A percentile compares a stretch with the other conserved stretches of the same genome.
These are phyloP conservation scores for Mortierella sp. DNA, from an alignment of 371 early-diverging fungal species.

Conservation along the genomic window DNA sequence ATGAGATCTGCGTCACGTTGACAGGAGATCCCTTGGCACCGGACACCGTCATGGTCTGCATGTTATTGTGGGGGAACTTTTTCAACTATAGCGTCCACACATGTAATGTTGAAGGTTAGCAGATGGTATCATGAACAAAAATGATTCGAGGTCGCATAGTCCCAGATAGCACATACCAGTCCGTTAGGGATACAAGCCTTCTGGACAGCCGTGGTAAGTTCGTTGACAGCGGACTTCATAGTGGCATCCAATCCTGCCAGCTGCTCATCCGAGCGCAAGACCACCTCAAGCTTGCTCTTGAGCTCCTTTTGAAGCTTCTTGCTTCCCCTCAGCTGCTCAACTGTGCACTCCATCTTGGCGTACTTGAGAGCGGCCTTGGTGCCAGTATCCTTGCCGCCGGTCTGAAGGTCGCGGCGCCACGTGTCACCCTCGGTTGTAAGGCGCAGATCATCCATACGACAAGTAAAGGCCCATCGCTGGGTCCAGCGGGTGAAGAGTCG, in stretches of 20 bases:
- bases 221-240: slow-evolving; percentile 89
- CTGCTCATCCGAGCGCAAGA: slow-evolving; percentile 85
- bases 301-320: slow-evolving; percentile 61
- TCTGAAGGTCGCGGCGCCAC: slow-evolving; percentile 76
- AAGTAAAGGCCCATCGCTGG: slow-evolving; percentile 94
- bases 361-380: slow-evolving; percentile 77
- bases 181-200: slow-evolving; percentile 86
- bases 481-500: slow-evolving; percentile 95
- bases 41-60: slow-evolving; percentile 98
- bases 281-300: slow-evolving; percentile 82
- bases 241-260: slow-evolving; percentile 92
- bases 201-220: slow-evolving; percentile 86
- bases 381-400: slow-evolving; percentile 66
- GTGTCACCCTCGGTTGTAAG: slow-evolving; percentile 87
- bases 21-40: slow-evolving; percentile 99
- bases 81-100: slow-evolving; percentile 19
- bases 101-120: too few relatives aligned
- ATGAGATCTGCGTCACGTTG: slow-evolving; percentile 99
- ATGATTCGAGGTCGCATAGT: neutral
- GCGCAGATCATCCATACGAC: slow-evolving; percentile 99
- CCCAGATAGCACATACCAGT: too few relatives aligned
- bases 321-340: slow-evolving; percentile 36
- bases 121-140: too few relatives aligned
- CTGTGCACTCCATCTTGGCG: slow-evolving; percentile 67
- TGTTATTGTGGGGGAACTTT: slow-evolving; percentile 96